Evolutionary conservation across 441 rosid genomes (phyloP).

Genomic region (Pelargonium cotyledonis): DNA sequence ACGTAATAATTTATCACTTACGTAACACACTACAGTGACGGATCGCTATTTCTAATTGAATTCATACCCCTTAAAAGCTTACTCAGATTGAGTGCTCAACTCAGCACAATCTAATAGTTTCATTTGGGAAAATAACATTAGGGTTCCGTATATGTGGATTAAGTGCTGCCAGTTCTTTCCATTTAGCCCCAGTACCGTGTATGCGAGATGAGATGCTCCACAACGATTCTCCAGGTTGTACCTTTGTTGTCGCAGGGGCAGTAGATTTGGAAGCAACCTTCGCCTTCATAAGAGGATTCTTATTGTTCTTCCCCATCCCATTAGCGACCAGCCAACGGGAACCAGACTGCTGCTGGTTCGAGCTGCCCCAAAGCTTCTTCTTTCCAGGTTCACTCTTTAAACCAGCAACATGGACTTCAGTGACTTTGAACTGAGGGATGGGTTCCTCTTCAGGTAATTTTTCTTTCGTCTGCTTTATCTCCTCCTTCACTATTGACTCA

Average conservation of each 20-base stretch:
- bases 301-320: slow-evolving; percentile 89
- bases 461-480: slow-evolving; percentile 32
- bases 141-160: slow-evolving; percentile 45
- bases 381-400: slow-evolving; percentile 54
- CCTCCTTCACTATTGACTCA: slow-evolving; percentile 23
- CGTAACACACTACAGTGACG: neutral
- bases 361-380: slow-evolving; percentile 68
- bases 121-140: slow-evolving; percentile 36
- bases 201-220: slow-evolving; percentile 79
- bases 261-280: slow-evolving; percentile 39
- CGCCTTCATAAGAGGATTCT: slow-evolving; percentile 48
- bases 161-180: slow-evolving; percentile 47
- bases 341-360: slow-evolving; percentile 72
- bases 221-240: slow-evolving; percentile 52
- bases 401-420: slow-evolving; percentile 86
- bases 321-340: slow-evolving; percentile 89
- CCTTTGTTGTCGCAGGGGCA: slow-evolving; percentile 34
- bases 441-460: slow-evolving; percentile 42
- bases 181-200: slow-evolving; percentile 50
- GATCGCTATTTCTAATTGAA: neutral
- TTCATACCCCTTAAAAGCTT: slow-evolving; percentile 1
- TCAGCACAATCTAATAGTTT: slow-evolving; percentile 31
- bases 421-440: slow-evolving; percentile 60
- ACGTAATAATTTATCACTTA: neutral
- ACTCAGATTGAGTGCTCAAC: slow-evolving; percentile 9